These are phyloP conservation scores for Chytriomyces sp. DNA, from an alignment of 192 early-diverging fungal genomes.

Conservation along the genomic window DNA sequence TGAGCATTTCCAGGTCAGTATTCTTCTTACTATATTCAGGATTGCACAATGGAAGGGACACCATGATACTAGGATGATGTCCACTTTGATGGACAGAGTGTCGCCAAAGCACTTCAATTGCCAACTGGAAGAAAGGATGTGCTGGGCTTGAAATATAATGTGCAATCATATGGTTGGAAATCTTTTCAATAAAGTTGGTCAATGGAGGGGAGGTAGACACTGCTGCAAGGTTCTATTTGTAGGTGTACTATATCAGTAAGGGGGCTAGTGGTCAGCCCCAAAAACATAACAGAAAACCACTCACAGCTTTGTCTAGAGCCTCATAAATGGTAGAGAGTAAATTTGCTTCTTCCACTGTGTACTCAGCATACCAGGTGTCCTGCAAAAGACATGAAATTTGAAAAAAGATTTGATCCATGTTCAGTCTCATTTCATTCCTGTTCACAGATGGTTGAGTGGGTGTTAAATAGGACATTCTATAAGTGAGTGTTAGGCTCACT, in stretches of 20 bases:
- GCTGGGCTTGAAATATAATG: not conserved
- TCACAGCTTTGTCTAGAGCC: not conserved
- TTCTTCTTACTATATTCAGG: not conserved
- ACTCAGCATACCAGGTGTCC: not conserved
- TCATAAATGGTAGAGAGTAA: not conserved
- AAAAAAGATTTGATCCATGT: constrained; percentile 2
- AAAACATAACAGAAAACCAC: not conserved
- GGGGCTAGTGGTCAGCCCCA: not conserved
- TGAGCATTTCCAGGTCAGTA: not conserved
- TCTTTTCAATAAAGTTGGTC: not conserved
- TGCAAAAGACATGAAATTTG: not conserved
- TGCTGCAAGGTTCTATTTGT: not conserved
- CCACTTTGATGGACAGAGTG: not conserved
- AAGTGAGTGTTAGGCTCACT: not conserved
- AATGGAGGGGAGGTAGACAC: not conserved
- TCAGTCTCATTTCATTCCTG: constrained; percentile 23
- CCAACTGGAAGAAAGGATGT: constrained; percentile 17
- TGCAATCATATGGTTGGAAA: not conserved
- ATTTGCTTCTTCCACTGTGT: not conserved
- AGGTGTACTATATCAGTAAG: not conserved
- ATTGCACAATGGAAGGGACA: not conserved
- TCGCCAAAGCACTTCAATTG: not conserved
- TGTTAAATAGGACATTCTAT: not conserved
- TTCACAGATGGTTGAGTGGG: not conserved
- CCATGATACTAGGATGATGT: not conserved